A percentile compares a stretch with the other conserved stretches of the same genome.
Conservation (phyloP, 2,329 filamentous ascomycete genomes). For the Pseudogymnoascus sp. region DNA sequence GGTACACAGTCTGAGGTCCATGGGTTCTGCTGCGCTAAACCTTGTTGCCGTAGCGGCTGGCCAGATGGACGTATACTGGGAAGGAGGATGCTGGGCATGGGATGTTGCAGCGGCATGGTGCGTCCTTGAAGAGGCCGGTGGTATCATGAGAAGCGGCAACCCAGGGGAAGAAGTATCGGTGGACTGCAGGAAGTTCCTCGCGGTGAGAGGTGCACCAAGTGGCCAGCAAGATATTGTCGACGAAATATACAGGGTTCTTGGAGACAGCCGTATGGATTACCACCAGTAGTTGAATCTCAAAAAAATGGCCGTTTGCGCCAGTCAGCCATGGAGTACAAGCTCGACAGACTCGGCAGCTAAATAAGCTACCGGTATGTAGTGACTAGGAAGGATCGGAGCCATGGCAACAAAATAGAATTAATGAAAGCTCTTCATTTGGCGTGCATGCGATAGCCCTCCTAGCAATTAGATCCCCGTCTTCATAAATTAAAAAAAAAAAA, state of each 20-base stretch:
- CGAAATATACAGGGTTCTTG: constrained; percentile 57
- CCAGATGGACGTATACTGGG: constrained; percentile 69
- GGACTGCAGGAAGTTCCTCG: constrained; percentile 55
- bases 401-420: not conserved
- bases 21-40: constrained; percentile 70
- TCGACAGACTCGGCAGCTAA: not conserved
- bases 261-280: constrained; percentile 46
- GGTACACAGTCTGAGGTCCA: constrained; percentile 65
- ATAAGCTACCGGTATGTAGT: not conserved
- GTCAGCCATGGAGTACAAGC: not conserved
- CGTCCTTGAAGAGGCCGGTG: constrained; percentile 67
- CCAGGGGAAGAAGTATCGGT: constrained; percentile 54
- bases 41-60: constrained; percentile 65
- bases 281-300: not conserved
- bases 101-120: constrained; percentile 79
- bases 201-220: constrained; percentile 50
- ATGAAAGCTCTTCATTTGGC: not conserved
- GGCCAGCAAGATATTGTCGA: constrained; percentile 56
- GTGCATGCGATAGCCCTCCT: not conserved
- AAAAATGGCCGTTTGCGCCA: not conserved
- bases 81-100: constrained; percentile 79
- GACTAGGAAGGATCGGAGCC: not conserved
- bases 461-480: not conserved
- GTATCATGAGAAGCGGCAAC: constrained; percentile 64
- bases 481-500: not conserved